Evolutionary conservation across 2,329 filamentous ascomycete species (phyloP), one percentile per base, ranked within the genome.

Genomic region (Hypoxylon sp.): DNA sequence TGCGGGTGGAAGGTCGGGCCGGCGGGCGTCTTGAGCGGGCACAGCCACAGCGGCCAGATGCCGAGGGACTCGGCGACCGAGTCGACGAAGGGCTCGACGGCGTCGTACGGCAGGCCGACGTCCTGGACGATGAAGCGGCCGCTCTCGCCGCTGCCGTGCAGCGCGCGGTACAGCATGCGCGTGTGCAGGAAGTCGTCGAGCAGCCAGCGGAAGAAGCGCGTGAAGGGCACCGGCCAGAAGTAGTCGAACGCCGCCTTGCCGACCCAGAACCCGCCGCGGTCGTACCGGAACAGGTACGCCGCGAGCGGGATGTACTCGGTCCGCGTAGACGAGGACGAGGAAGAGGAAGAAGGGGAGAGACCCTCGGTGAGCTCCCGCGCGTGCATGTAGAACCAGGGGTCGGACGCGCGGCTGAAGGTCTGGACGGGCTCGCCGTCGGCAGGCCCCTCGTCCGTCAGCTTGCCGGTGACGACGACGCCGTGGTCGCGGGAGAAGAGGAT

Each of bases 351-450:
- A 47, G 70, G 70, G 2, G 70, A 62, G 4, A 70, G 60, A 26
- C 48, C 54, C 64, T 65, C 66, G 11, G 76, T 82, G 58, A 71
- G 71, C 33, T 83, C 76, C 66, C 83, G 76, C 15, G 84, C 89
- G 69, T 92, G 89, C 57, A 92, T 78, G 70, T 91, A 92, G 73
- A 87, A 91, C 90, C 90, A 92, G 1, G 88, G 87, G 68, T 93
- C 89, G 65, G 78, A 78, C 3, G 86, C 79, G 24, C 81, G 76
- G 67, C 78, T 82, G 42, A 86, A 73, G 1, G 71, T 73, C 55
- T 63, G 68, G 10, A 68, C 52, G 57, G 45, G 66, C 21, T 62
- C 64, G 13, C 64, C 70, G 2, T 68, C 49, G 4, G 60, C 62
- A 3, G 79, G 79, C 20, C 77, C 74, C 4, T 81, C 77, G 64